Evolutionary conservation across 306 rosid genomes (phyloP).

Genomic region (Alnus glutinosa): DNA sequence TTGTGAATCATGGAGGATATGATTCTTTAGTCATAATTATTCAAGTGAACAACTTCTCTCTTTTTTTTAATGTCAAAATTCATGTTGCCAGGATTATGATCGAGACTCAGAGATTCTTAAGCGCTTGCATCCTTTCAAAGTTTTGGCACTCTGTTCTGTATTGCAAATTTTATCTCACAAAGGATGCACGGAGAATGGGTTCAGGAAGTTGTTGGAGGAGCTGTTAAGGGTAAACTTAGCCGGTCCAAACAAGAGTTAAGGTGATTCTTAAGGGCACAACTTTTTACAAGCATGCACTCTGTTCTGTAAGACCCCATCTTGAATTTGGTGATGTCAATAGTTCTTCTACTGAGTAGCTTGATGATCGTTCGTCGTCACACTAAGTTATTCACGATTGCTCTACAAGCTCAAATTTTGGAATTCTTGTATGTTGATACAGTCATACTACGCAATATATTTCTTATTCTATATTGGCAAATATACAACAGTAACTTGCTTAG

Average conservation of each 20-base stretch:
- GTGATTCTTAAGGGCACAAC: no score
- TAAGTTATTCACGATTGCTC: not conserved
- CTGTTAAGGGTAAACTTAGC: conserved; percentile 31
- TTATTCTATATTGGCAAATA: not conserved
- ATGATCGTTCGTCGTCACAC: not conserved
- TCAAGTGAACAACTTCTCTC: not conserved
- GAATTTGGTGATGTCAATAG: not conserved
- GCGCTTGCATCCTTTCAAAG: conserved; percentile 54
- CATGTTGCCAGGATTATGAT: conserved; percentile 72
- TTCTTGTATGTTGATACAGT: not conserved
- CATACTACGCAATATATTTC: not conserved
- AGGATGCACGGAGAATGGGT: conserved; percentile 55
- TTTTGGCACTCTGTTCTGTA: conserved; percentile 58
- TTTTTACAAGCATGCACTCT: no score
- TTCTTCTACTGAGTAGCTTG: not conserved
- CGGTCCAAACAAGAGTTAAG: not conserved
- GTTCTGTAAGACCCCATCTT: not conserved
- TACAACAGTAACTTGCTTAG: not conserved
- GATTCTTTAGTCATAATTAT: not conserved
- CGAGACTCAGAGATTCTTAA: conserved; percentile 66
- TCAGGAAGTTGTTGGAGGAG: conserved; percentile 60
- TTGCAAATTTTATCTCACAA: conserved; percentile 45
- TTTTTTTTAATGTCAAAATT: conserved; percentile 6
- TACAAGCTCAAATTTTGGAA: no score
- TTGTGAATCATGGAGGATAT: not conserved